Evolutionary conservation across 1,284 basidiomycete genomes (phyloP).

Genomic region (Cutaneotrichosporon dermatis): DNA sequence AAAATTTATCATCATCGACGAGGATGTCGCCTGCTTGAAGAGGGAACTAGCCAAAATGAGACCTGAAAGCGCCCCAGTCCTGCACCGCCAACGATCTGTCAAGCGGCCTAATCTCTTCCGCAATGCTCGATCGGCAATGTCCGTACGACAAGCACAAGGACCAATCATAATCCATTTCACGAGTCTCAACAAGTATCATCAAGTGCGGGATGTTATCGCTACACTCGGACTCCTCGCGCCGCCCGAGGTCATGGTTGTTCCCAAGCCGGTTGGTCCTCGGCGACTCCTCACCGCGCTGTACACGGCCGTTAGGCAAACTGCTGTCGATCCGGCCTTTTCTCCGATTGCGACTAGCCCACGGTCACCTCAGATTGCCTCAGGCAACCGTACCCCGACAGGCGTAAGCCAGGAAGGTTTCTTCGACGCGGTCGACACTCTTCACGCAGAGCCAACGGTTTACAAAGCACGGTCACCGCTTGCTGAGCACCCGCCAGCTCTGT

Average conservation of each 20-base stretch:
- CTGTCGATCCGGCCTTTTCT: constrained; percentile 80
- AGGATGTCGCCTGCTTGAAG: constrained; percentile 70
- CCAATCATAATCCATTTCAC: constrained; percentile 80
- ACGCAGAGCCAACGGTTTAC: not conserved
- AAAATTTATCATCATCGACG: constrained; percentile 78
- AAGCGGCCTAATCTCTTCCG: constrained; percentile 38
- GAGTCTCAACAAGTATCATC: constrained; percentile 78
- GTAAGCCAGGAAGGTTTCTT: constrained; percentile 33
- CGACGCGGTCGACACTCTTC: constrained; percentile 25
- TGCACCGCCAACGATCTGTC: constrained; percentile 4
- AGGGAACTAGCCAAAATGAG: constrained; percentile 64
- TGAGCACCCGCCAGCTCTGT: constrained; percentile 29
- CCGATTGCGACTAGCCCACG: constrained; percentile 88
- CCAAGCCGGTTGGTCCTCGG: constrained; percentile 89
- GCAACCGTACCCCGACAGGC: constrained; percentile 26
- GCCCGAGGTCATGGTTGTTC: constrained; percentile 88
- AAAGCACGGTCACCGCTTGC: constrained; percentile 35
- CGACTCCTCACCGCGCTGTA: constrained; percentile 83
- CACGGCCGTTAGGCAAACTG: constrained; percentile 74
- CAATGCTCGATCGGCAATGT: constrained; percentile 53
- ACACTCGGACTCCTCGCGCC: constrained; percentile 36
- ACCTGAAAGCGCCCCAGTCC: constrained; percentile 53
- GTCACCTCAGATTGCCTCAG: constrained; percentile 54
- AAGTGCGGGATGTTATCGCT: constrained; percentile 78
- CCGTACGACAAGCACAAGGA: constrained; percentile 54